phyloP scores from a whole-genome alignment of 768 basidiomycete species.

The Lactifluus piperatus region DNA sequence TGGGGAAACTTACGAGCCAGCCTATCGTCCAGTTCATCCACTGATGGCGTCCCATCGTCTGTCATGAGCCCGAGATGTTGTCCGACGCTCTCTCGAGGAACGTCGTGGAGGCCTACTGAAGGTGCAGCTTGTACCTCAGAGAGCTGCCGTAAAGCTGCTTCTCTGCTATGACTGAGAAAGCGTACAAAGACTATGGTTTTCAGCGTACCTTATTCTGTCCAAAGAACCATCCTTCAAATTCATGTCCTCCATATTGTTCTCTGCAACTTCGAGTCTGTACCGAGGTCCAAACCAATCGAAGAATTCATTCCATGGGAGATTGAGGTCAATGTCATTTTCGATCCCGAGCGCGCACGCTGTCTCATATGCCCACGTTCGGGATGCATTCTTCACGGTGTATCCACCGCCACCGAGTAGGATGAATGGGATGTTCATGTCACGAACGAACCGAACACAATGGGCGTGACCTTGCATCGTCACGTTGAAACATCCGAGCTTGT shows the following conservation, averaged over 20 bases:
- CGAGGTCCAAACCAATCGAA: slow-evolving; percentile 98
- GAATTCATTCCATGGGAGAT: slow-evolving; percentile 80
- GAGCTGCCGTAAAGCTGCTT: slow-evolving; percentile 45
- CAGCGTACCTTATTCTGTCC: slow-evolving; percentile 58
- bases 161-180: slow-evolving; percentile 38
- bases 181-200: slow-evolving; percentile 22
- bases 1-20: slow-evolving; percentile 54
- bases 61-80: slow-evolving; percentile 50
- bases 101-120: slow-evolving; percentile 78
- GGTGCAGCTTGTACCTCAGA: slow-evolving; percentile 64
- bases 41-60: slow-evolving; percentile 34
- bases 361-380: slow-evolving; percentile 92
- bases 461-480: slow-evolving; percentile 94
- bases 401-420: slow-evolving; percentile 94
- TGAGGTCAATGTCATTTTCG: slow-evolving; percentile 66
- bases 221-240: slow-evolving; percentile 77
- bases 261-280: slow-evolving; percentile 84
- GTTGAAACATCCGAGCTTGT: slow-evolving; percentile 95
- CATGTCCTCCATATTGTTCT: slow-evolving; percentile 92
- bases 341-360: slow-evolving; percentile 91
- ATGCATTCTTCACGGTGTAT: slow-evolving; percentile 96
- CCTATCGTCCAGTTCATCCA: slow-evolving; percentile 57
- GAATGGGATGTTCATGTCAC: slow-evolving; percentile 73
- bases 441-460: slow-evolving; percentile 80
- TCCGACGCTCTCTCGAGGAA: slow-evolving; percentile 62